A percentile compares a stretch with the other conserved stretches of the same genome.
Conservation (phyloP, 2,329 filamentous ascomycete genomes). For the Nigrospora sphaerica region DNA sequence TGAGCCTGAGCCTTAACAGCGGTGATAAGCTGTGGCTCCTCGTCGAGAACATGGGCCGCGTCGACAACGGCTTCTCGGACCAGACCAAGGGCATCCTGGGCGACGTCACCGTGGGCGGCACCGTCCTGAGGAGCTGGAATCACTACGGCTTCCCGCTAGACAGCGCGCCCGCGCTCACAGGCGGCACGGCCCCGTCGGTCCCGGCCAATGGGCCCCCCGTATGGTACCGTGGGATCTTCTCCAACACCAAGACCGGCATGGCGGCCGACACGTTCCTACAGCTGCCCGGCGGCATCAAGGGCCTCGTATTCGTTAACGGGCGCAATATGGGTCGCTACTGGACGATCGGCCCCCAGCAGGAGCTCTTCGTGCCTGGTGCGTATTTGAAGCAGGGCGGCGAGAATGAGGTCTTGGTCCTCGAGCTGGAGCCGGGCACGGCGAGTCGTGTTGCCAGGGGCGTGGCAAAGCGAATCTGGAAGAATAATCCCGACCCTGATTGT, state of each 20-base stretch:
- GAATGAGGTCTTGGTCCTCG: constrained; percentile 35
- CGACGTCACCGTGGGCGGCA: constrained; percentile 30
- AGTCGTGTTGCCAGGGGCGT: constrained; percentile 13
- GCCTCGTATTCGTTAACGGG: constrained; percentile 38
- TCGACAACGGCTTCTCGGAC: constrained; percentile 33
- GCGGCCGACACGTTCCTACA: constrained; percentile 27
- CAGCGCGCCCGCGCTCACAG: constrained; percentile 8
- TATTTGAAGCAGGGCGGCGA: constrained; percentile 20
- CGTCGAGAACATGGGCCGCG: constrained; percentile 43
- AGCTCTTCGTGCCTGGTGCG: constrained; percentile 35
- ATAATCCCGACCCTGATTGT: constrained; percentile 20
- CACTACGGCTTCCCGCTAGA: constrained; percentile 29
- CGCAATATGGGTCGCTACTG: constrained; percentile 39
- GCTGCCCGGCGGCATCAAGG: constrained; percentile 33
- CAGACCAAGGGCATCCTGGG: constrained; percentile 38
- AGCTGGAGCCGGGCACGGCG: constrained; percentile 28
- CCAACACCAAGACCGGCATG: constrained; percentile 13
- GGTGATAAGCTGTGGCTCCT: constrained; percentile 35
- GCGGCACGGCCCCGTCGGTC: background rate
- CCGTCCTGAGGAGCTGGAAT: constrained; percentile 26
- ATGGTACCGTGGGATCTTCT: constrained; percentile 24
- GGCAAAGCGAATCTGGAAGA: constrained; percentile 18
- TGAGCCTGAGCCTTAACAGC: constrained; percentile 26
- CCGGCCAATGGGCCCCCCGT: constrained; percentile 13
- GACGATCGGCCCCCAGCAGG: constrained; percentile 39